Evolutionary conservation across 208 protist species (phyloP).

Genomic region (Leishmania gerbilli): DNA sequence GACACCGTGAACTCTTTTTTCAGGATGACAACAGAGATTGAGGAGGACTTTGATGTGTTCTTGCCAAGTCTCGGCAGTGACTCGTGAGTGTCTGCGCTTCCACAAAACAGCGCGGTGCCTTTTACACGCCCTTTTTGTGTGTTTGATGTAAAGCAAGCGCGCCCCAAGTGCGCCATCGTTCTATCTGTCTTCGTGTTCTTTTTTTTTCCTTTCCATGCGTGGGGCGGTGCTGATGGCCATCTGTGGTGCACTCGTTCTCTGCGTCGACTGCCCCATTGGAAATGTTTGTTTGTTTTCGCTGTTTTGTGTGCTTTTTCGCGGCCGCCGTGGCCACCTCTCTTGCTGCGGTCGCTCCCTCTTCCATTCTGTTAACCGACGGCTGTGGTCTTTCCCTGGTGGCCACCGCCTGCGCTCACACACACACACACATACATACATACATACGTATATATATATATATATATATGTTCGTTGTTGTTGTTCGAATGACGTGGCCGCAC

Average conservation of each 20-base stretch:
- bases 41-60: constrained; percentile 27
- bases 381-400: background rate
- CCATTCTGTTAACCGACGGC: background rate
- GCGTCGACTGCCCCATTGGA: background rate
- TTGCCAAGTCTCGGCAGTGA: constrained; percentile 2
- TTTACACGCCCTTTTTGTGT: background rate
- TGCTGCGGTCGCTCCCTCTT: too few species aligned
- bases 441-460: background rate
- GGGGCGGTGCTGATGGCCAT: too few species aligned
- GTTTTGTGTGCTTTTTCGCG: too few species aligned
- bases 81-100: background rate
- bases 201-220: too few species aligned
- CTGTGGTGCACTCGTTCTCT: background rate
- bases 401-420: background rate
- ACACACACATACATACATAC: background rate
- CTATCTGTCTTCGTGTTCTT: background rate
- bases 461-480: background rate
- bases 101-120: background rate
- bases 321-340: too few species aligned
- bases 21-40: constrained; percentile 7
- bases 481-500: background rate
- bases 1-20: constrained; percentile 6
- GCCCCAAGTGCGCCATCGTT: background rate
- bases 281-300: constrained; percentile 5
- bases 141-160: background rate